Conservation (phyloP, 2,329 filamentous ascomycete species). For the Scopulariopsis brevicaulis region DNA sequence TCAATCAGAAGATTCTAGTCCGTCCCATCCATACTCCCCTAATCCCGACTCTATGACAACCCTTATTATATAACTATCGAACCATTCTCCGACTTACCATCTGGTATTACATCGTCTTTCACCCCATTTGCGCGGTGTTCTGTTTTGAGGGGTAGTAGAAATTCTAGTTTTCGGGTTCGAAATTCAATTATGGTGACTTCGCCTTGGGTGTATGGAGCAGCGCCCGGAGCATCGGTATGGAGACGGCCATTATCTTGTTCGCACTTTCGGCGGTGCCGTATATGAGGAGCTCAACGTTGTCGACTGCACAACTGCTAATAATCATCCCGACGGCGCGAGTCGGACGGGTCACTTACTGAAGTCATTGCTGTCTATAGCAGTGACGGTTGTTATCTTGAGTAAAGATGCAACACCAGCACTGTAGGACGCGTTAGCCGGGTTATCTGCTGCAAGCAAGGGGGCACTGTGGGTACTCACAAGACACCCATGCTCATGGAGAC, state of each 20-base stretch:
- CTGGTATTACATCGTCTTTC: neutral
- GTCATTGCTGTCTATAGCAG: conserved; percentile 9
- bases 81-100: neutral
- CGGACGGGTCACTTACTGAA: conserved; percentile 1
- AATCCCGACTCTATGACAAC: neutral
- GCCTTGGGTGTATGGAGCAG: conserved; percentile 1
- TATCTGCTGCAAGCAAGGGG: neutral
- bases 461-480: conserved; percentile 16
- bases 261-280: conserved; percentile 10
- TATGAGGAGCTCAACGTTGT: conserved; percentile 8
- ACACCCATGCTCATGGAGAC: conserved; percentile 29
- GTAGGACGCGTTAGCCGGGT: neutral
- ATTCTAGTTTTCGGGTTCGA: neutral
- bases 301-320: conserved; percentile 1
- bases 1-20: neutral
- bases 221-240: conserved; percentile 8
- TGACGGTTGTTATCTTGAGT: conserved; percentile 14
- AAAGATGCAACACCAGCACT: conserved; percentile 19
- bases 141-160: neutral
- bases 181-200: neutral
- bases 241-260: conserved; percentile 11
- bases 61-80: neutral
- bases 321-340: neutral
- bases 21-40: neutral
- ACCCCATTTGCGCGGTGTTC: neutral